Evolutionary conservation across 768 basidiomycete genomes (phyloP), one percentile per base, ranked within the genome.

Genomic region (Lentinula aciculospora): DNA sequence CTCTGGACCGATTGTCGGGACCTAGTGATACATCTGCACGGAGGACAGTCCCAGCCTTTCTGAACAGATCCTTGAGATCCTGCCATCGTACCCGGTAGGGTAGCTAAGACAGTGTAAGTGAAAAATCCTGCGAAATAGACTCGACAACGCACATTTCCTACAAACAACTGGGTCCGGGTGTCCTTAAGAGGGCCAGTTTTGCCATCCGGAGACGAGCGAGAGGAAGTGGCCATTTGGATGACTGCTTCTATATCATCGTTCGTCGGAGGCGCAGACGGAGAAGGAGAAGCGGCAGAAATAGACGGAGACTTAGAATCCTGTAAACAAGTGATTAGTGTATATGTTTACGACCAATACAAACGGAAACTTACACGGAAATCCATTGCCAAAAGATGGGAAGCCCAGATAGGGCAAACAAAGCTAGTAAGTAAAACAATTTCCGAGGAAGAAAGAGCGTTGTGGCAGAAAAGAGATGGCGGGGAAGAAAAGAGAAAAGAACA

Each of bases 41-140:
- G 36, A 92, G 74, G 61, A 95, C 86, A 28, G 91, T 97, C 40
- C 97, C 97, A 5, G 96, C 92, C 62, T 92, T 89, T 36, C 96
- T 85, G 72, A 99, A 98, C 53, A 99, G 83, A 69, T 99, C 96
- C 65, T 99, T 98, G 61, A 99, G 82, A 75, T 99, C 97, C 75
- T 99, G 97, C 97, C 97, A 99, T 56, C 97, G 85, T 37, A 98
- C 95, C 60, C 96, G 81, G 72, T 96, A 98, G 0, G 97, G 97
- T 25, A 99, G 83, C 94, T 95, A 60, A 49, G 46, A 17, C 6
- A 60, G 40, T 53, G 42, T 44, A 47, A 62, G 32, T 55, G 53
- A 45, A n/a, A 21, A 53, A 17, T 15, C 15, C n/a, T 17, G 17
- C 9, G 0, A 15, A 23, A 25, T 19, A 57, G n/a, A 56, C 46